phyloP scores from a whole-genome alignment of 352 stramenopile genomes.

The Phytophthora lateralis region DNA sequence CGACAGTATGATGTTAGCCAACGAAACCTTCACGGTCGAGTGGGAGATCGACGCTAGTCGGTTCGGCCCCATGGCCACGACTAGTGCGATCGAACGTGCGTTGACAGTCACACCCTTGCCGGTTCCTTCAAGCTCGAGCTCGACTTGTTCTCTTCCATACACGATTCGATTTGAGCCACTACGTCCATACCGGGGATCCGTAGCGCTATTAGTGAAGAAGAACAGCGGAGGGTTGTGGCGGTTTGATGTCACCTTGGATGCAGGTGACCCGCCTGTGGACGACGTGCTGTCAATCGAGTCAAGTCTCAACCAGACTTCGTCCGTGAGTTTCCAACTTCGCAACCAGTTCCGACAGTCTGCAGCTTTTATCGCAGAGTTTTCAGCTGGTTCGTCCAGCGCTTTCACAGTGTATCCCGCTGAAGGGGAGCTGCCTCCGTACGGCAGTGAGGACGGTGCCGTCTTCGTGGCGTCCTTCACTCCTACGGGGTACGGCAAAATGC shows the following conservation, averaged over 20 bases:
- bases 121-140: slow-evolving; percentile 1
- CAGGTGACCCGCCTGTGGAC: slow-evolving; percentile 80
- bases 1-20: slow-evolving; percentile 39
- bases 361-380: slow-evolving; percentile 89
- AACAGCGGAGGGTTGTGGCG: slow-evolving; percentile 85
- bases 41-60: slow-evolving; percentile 70
- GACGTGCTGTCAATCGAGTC: slow-evolving; percentile 90
- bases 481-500: slow-evolving; percentile 92
- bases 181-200: slow-evolving; percentile 75
- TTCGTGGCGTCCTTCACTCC: slow-evolving; percentile 93
- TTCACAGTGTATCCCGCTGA: slow-evolving; percentile 89
- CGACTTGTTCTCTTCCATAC: slow-evolving; percentile 43
- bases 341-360: slow-evolving; percentile 86
- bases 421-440: slow-evolving; percentile 79
- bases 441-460: slow-evolving; percentile 62
- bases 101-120: slow-evolving; percentile 49
- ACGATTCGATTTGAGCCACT: slow-evolving; percentile 86
- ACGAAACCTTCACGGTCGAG: slow-evolving; percentile 58
- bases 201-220: slow-evolving; percentile 82
- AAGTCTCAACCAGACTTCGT: slow-evolving; percentile 83
- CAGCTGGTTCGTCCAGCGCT: slow-evolving; percentile 79
- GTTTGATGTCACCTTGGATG: slow-evolving; percentile 87
- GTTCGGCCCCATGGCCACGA: slow-evolving; percentile 58
- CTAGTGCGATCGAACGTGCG: slow-evolving; percentile 52
- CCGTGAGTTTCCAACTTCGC: slow-evolving; percentile 84